phyloP scores from a whole-genome alignment of 2,329 filamentous ascomycete genomes.

The Aspergillus tamarii region DNA sequence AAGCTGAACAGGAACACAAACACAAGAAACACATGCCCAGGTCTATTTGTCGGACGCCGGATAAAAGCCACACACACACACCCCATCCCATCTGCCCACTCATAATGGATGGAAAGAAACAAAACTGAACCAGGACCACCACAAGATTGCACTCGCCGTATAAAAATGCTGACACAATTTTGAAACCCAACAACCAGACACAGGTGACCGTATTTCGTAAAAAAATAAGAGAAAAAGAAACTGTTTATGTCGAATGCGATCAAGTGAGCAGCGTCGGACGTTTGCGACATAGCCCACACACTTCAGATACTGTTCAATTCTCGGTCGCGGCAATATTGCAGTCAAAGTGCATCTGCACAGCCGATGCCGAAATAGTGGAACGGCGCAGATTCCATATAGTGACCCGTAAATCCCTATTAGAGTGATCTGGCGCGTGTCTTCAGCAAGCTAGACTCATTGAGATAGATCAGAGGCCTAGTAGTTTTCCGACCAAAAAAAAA shows the following conservation, averaged over 20 bases:
- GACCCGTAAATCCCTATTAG: conserved; percentile 1
- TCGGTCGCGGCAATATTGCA: background rate
- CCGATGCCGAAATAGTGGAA: background rate
- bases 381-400: background rate
- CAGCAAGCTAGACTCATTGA: background rate
- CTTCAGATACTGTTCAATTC: too few species aligned
- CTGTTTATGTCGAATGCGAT: conserved; percentile 1
- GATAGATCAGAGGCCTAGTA: background rate
- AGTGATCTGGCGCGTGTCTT: background rate
- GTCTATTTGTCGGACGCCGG: conserved; percentile 47
- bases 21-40: conserved; percentile 40
- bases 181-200: conserved; percentile 19
- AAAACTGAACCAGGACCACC: conserved; percentile 31
- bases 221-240: background rate
- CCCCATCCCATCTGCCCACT: conserved; percentile 39
- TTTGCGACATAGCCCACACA: background rate
- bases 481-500: background rate
- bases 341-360: background rate
- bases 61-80: conserved; percentile 38
- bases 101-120: conserved; percentile 33
- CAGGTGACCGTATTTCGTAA: conserved; percentile 17
- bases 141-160: conserved; percentile 36
- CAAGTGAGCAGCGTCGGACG: background rate
- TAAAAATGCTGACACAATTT: conserved; percentile 31
- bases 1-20: conserved; percentile 24